A percentile compares a stretch with the other conserved stretches of the same genome.
phyloP scores from a whole-genome alignment of 2,329 filamentous ascomycete species.

The Diaporthe sp. region DNA sequence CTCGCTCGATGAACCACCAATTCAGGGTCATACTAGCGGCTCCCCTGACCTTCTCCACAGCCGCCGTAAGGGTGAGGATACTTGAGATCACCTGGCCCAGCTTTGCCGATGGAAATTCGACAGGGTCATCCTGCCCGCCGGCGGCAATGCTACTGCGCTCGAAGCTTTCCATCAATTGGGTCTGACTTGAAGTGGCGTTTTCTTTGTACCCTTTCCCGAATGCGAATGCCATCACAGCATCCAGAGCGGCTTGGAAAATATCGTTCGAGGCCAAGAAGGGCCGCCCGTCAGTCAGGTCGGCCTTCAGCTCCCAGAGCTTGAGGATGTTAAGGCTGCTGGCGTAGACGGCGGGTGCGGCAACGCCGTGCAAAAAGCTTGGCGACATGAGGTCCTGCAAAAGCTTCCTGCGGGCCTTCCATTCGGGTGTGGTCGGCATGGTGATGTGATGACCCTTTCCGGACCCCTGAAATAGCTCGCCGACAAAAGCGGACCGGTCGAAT shows the following conservation, averaged over 20 bases:
- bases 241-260: conserved; percentile 49
- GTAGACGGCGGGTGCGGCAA: conserved; percentile 52
- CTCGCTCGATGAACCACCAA: conserved; percentile 12
- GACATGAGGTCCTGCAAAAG: conserved; percentile 54
- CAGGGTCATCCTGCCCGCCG: not conserved
- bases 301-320: conserved; percentile 51
- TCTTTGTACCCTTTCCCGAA: conserved; percentile 45
- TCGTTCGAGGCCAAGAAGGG: conserved; percentile 51
- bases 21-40: not conserved
- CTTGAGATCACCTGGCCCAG: conserved; percentile 14
- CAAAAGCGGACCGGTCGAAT: conserved; percentile 45
- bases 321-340: conserved; percentile 47
- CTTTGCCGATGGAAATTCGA: conserved; percentile 3
- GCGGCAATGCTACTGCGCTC: not conserved
- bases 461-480: conserved; percentile 42
- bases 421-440: conserved; percentile 48
- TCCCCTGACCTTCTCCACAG: conserved; percentile 16
- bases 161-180: not conserved
- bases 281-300: conserved; percentile 43
- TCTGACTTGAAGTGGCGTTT: conserved; percentile 14
- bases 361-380: conserved; percentile 49
- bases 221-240: conserved; percentile 51
- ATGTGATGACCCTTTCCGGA: conserved; percentile 49
- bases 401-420: conserved; percentile 49
- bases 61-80: not conserved